Evolutionary conservation across 768 basidiomycete genomes (phyloP).

Genomic region (Rhodotorula kratochvilovae): DNA sequence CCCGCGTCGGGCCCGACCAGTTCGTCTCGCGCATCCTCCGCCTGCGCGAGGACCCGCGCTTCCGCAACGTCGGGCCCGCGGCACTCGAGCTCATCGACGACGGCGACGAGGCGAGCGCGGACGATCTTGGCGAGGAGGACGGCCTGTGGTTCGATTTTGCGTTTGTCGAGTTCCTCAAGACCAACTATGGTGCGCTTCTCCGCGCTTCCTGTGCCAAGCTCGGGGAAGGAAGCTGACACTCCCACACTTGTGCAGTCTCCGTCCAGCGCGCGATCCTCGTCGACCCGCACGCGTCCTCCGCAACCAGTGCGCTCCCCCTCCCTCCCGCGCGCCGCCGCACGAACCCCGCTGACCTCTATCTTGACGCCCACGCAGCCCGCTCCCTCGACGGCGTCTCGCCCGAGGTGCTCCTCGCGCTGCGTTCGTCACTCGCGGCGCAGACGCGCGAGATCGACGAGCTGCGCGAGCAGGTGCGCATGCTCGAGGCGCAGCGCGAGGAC

Average conservation of each 20-base stretch:
- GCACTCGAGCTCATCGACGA: conserved; percentile 57
- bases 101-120: conserved; percentile 22
- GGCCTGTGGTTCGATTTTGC: conserved; percentile 94
- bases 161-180: conserved; percentile 98
- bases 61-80: conserved; percentile 84
- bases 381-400: conserved; percentile 69
- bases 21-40: conserved; percentile 80
- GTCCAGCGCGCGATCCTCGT: conserved; percentile 51
- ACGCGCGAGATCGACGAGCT: conserved; percentile 53
- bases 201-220: neutral
- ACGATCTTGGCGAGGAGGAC: conserved; percentile 58
- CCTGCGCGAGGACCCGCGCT: conserved; percentile 84
- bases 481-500: conserved; percentile 40
- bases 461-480: conserved; percentile 39
- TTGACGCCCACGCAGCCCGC: conserved; percentile 67
- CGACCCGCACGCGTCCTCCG: conserved; percentile 46
- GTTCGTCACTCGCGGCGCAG: conserved; percentile 76
- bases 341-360: neutral
- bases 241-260: conserved; percentile 44
- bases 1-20: conserved; percentile 79
- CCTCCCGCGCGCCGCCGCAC: neutral
- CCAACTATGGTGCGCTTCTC: conserved; percentile 69
- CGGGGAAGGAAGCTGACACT: neutral
- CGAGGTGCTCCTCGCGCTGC: conserved; percentile 75
- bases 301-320: neutral